Evolutionary conservation across 768 basidiomycete genomes (phyloP), one percentile per base, ranked within the genome.

Genomic region (Lentinula boryana): DNA sequence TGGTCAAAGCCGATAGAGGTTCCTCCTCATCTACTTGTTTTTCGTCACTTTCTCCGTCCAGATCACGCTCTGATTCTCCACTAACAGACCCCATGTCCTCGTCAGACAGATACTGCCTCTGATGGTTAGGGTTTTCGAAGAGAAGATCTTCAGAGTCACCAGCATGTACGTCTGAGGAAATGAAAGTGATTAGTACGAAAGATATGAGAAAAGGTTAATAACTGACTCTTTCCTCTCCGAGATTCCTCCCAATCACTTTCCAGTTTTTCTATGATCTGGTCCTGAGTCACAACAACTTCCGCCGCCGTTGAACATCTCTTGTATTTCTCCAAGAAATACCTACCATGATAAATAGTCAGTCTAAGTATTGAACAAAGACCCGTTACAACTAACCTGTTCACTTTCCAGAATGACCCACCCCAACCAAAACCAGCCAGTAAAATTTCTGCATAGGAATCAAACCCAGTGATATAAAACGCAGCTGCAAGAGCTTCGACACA

Each of bases 401-500:
- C 86, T 58, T 85, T 78, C 76, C 82, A 91, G 74, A 98, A 98
- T 2, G 92, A 82, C 21, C 81, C 83, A 2, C 93, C 96, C 95
- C 96, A 98, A 8, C 93, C 89, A 69, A 98, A 99, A 7, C 84
- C 86, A 57, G 79, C 80, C 35, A 98, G 72, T 21, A 99, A 70
- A 27, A 79, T 78, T 56, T 95, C 89, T 0, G 93, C 95, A 68
- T 93, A 88, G 0, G 80, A 69, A 64, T 90, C 82, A 63, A 94
- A 93, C 0, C 95, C 93, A 0, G 92, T 90, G 66, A 98, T 89
- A 71, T 93, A 97, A 66, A 99, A 95, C 0, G 94, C 90, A 0
- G 96, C 97, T 0, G 97, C 95, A 4, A 98, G 81, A 0, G 93
- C 92, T 72, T 96, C 95, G 32, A 92, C 95, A 64, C 96, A 98